Percentiles rank a stretch among this genome's conserved stretches.
These are phyloP conservation scores for Thalassiosira livingstoniorum DNA, from an alignment of 352 stramenopile genomes.

Conservation along the genomic window DNA sequence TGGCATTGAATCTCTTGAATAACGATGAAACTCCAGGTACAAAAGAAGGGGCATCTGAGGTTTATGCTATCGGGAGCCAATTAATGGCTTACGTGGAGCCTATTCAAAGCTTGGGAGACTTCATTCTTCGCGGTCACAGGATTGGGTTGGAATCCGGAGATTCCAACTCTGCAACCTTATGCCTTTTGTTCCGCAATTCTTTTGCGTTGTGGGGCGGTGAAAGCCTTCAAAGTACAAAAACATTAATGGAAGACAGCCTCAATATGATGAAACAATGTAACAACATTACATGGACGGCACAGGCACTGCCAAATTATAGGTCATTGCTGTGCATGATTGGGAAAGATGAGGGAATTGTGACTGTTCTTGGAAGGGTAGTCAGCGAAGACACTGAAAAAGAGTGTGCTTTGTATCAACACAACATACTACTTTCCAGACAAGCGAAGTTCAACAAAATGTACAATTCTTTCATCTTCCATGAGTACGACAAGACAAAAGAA, in stretches of 20 bases:
- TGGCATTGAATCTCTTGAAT: constrained; percentile 19
- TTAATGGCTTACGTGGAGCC: constrained; percentile 33
- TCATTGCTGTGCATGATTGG: not conserved
- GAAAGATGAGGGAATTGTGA: not conserved
- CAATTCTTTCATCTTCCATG: not conserved
- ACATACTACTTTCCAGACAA: not conserved
- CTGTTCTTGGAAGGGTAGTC: not conserved
- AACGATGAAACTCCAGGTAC: constrained; percentile 22
- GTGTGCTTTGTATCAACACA: not conserved
- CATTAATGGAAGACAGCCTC: not conserved
- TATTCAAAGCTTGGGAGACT: constrained; percentile 17
- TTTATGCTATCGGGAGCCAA: constrained; percentile 17
- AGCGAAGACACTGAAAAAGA: not conserved
- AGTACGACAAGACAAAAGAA: not conserved
- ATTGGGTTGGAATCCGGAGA: constrained; percentile 32
- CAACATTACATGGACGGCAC: not conserved
- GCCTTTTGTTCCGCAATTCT: not conserved
- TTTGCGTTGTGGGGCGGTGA: not conserved
- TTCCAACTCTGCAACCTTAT: constrained; percentile 19
- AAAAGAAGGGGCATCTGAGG: constrained; percentile 32
- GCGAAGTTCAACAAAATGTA: not conserved
- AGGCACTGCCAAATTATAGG: not conserved
- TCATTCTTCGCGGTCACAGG: constrained; percentile 10
- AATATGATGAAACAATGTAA: not conserved
- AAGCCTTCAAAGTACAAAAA: not conserved